These are phyloP conservation scores for Naematelia encephala DNA, from an alignment of 768 basidiomycete genomes.

Conservation along the genomic window DNA sequence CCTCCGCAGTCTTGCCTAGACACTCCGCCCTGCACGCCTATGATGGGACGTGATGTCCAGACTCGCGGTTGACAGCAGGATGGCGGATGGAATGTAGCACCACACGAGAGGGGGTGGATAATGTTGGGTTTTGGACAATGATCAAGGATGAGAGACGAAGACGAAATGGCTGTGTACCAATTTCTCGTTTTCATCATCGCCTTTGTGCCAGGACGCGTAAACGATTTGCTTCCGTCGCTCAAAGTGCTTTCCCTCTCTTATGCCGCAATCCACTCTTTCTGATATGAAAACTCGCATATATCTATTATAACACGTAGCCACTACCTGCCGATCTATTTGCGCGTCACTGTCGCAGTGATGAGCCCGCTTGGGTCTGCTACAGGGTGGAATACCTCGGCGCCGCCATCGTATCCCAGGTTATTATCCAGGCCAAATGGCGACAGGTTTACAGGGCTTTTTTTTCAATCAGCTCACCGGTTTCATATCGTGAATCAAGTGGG, in stretches of 20 bases:
- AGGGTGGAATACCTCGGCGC: constrained; percentile 83
- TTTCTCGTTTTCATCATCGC: too few species aligned
- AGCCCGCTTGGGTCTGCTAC: constrained; percentile 66
- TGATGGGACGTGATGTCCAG: too few species aligned
- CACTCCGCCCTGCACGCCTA: too few species aligned
- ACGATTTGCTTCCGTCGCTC: not conserved
- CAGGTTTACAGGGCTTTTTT: constrained; percentile 48
- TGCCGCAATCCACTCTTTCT: too few species aligned
- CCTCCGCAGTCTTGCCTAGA: not conserved
- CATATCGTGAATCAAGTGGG: not conserved
- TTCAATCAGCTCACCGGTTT: constrained; percentile 47
- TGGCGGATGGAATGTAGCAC: too few species aligned
- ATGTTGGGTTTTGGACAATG: too few species aligned
- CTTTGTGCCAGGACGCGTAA: too few species aligned
- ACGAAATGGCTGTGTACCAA: too few species aligned
- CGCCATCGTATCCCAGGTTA: constrained; percentile 53
- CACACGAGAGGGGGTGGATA: too few species aligned
- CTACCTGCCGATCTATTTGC: constrained; percentile 22
- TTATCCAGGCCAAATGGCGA: constrained; percentile 52
- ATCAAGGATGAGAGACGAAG: too few species aligned
- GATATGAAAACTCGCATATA: too few species aligned
- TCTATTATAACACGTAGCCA: not conserved
- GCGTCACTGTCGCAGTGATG: constrained; percentile 51
- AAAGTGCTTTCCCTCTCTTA: not conserved
- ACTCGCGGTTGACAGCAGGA: too few species aligned